Evolutionary conservation across 768 basidiomycete genomes (phyloP), one percentile per base, ranked within the genome.

Genomic region (Boletales sp.): DNA sequence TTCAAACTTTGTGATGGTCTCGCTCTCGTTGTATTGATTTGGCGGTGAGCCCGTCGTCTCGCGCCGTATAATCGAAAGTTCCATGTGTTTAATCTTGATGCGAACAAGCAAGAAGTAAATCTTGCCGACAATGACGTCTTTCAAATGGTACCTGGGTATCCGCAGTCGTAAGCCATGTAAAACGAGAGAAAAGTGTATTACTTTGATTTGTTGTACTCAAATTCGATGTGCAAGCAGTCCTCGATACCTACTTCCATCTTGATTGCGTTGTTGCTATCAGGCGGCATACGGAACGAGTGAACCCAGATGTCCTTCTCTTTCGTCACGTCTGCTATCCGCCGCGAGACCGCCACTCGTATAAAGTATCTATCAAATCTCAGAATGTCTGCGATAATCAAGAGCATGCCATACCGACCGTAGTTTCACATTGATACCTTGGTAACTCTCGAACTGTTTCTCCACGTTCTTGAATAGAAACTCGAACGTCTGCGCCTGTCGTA

Each of bases 211-310:
- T 99, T 97, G 73, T 99, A 98, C 73, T 98, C 96, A 57, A 97
- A 98, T 66, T 97, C 96, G 60, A 98, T 99, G 67, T 98, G 95
- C 60, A 98, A 70, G 68, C 96, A 98, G 64, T 98, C 96, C 67
- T 98, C 96, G 52, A 99, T 99, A 8, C 96, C 96, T 34, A 98
- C 96, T 72, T 97, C 96, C 96, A 99, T 98, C 78, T 95, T 97
- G 73, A 98, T 98, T 37, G 91, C 87, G 67, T 95, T 97, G 69
- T 96, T 97, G 63, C 83, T 90, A 69, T 98, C 96, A 49, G 95
- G 94, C 10, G 95, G 96, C 91, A 97, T 97, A 34, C 94, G 87
- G 75, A 88, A 99, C 4, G 90, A 95, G 68, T 99, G 95, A 4
- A 98, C 95, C 95, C 95, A 98, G 17, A 97, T 65, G 55, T 99